Percentiles rank a stretch among this genome's conserved stretches.
Evolutionary conservation across 2,329 filamentous ascomycete genomes (phyloP).

Genomic region (Colletotrichum cereale): DNA sequence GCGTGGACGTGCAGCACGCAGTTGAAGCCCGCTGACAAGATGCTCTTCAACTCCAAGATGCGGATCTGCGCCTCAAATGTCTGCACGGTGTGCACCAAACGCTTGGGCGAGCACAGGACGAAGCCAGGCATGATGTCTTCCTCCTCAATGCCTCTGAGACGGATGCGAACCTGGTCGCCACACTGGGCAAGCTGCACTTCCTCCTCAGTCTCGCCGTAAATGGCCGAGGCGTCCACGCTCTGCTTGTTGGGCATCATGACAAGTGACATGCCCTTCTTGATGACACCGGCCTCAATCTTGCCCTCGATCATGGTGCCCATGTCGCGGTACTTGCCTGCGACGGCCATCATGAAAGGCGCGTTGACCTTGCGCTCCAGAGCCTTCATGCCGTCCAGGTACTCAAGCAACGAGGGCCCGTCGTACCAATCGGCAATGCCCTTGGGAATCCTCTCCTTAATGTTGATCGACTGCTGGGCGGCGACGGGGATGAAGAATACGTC

Average conservation of each 20-base stretch:
- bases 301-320: slow-evolving; percentile 98
- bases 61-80: slow-evolving; percentile 97
- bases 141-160: slow-evolving; percentile 94
- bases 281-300: slow-evolving; percentile 93
- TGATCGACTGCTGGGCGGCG: slow-evolving; percentile 85
- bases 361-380: slow-evolving; percentile 95
- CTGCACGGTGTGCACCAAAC: slow-evolving; percentile 89
- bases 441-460: slow-evolving; percentile 90
- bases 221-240: slow-evolving; percentile 81
- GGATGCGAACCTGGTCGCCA: slow-evolving; percentile 93
- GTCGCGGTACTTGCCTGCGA: slow-evolving; percentile 96
- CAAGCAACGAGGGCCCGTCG: slow-evolving; percentile 88
- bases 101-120: slow-evolving; percentile 94
- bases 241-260: slow-evolving; percentile 97
- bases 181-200: slow-evolving; percentile 86
- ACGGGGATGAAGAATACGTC: slow-evolving; percentile 97
- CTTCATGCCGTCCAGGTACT: slow-evolving; percentile 95
- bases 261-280: slow-evolving; percentile 89
- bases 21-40: slow-evolving; percentile 95
- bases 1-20: slow-evolving; percentile 98
- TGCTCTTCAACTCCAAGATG: slow-evolving; percentile 93
- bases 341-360: slow-evolving; percentile 99
- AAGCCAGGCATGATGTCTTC: slow-evolving; percentile 97
- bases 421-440: slow-evolving; percentile 85
- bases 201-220: slow-evolving; percentile 97